A percentile compares a stretch with the other conserved stretches of the same genome.
Conservation (phyloP, 148 eudicot genomes). For the Diospyros lotus region DNA sequence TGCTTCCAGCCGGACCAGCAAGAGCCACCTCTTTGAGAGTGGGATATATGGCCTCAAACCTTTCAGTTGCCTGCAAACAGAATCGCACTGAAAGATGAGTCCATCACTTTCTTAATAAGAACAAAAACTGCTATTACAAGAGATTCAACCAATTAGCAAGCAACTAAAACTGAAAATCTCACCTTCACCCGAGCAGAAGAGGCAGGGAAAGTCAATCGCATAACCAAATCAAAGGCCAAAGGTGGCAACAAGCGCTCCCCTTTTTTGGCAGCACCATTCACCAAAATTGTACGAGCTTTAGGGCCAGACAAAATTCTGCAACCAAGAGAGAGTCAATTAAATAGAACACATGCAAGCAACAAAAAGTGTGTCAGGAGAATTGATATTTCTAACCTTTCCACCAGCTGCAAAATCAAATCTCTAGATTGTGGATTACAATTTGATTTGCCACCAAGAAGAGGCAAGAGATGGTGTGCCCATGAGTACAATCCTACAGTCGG, state of each 20-base stretch:
- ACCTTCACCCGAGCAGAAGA: constrained; percentile 76
- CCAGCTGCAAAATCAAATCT: constrained; percentile 68
- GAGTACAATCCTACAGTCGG: constrained; percentile 56
- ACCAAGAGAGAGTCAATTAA: constrained; percentile 5
- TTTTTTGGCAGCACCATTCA: constrained; percentile 70
- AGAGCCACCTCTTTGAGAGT: constrained; percentile 79
- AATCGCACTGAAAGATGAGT: constrained; percentile 5
- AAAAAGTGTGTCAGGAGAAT: not conserved
- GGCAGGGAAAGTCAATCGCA: constrained; percentile 60
- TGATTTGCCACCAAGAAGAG: constrained; percentile 51
- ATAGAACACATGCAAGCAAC: not conserved
- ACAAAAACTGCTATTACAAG: not conserved
- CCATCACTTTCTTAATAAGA: not conserved
- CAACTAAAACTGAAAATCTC: constrained; percentile 10
- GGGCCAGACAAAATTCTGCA: constrained; percentile 70
- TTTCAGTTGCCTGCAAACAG: constrained; percentile 69
- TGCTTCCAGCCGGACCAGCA: constrained; percentile 76
- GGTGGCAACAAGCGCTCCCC: constrained; percentile 85
- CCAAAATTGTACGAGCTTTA: constrained; percentile 62
- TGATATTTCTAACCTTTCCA: constrained; percentile 48
- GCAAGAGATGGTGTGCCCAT: constrained; percentile 76
- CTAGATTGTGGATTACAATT: constrained; percentile 66
- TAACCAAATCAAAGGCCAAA: constrained; percentile 49
- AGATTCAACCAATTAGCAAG: not conserved
- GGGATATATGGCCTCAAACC: constrained; percentile 78